phyloP scores from a whole-genome alignment of 1,139 yeast species.

The Yamadazyma diospyri region DNA sequence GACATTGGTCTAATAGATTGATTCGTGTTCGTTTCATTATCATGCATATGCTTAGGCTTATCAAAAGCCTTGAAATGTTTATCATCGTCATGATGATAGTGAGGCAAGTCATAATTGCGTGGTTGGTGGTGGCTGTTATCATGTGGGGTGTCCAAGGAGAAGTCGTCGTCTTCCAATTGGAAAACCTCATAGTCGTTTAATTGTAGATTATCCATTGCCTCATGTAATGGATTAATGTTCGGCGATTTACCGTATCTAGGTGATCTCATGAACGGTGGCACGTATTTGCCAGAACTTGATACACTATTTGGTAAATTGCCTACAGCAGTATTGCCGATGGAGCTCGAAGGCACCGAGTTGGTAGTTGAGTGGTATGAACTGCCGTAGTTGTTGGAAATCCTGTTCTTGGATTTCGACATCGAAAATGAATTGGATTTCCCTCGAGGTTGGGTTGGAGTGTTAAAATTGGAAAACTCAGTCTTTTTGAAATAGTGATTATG shows the following conservation, averaged over 20 bases:
- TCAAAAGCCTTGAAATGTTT: constrained; percentile 1
- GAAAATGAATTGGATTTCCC: constrained; percentile 30
- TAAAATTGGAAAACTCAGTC: constrained; percentile 12
- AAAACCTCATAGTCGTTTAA: constrained; percentile 37
- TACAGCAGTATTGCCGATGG: neutral
- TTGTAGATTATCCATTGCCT: constrained; percentile 35
- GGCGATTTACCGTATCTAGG: constrained; percentile 36
- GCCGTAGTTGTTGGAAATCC: neutral
- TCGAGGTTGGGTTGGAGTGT: constrained; percentile 13
- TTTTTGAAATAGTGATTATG: constrained; percentile 11
- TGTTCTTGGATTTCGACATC: constrained; percentile 5
- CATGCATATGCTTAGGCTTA: constrained; percentile 5
- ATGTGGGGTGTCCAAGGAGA: constrained; percentile 19
- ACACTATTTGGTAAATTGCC: constrained; percentile 1
- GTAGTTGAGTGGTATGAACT: constrained; percentile 9
- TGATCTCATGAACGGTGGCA: constrained; percentile 45
- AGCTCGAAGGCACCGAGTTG: constrained; percentile 4
- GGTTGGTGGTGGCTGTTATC: constrained; percentile 2
- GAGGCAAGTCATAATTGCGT: constrained; percentile 1
- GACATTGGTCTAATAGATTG: constrained; percentile 14
- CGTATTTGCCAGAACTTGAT: constrained; percentile 32
- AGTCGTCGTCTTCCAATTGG: constrained; percentile 47
- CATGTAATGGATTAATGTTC: constrained; percentile 32
- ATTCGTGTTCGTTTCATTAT: constrained; percentile 6
- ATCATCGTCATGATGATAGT: constrained; percentile 5